Evolutionary conservation across 2,329 filamentous ascomycete genomes (phyloP), one percentile per base, ranked within the genome.

Genomic region (Sporothrix pallida): DNA sequence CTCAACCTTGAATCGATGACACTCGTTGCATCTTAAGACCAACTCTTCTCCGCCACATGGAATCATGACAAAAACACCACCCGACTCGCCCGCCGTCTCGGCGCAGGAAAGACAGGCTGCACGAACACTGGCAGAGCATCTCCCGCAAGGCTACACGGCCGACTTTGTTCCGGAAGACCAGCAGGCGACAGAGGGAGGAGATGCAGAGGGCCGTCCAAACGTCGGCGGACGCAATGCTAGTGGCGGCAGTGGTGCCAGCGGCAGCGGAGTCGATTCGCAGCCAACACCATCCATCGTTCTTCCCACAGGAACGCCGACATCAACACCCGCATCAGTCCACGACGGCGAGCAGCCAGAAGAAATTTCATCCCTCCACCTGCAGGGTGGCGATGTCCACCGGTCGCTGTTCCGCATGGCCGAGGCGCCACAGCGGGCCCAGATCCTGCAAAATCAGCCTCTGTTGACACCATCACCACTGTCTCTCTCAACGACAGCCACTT

Each of bases 331-430:
- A 10, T 26, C 68, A 78, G 23, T 54, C 15, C 42, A 10, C 5
- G 26, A 17, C 10, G 50, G 26, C 1, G 37, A 46, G 9, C 67
- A 46, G 37, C 52, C 37, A 13, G 72, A 68, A 5, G 73, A 72
- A 3, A 48, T 72, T 9, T 74, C 73, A 0, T 94, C 92, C 0
- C 83, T 94, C 71, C 88, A 85, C 74, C 85, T 94, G 2, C 92
- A 92, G 78, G 92, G 92, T 70, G 92, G 92, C 56, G 92, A 95
- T 78, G 91, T 95, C 26, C 92, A 94, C 79, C 90, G 92, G 48
- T 91, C 93, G 78, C 87, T 95, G 48, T 95, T 92, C 86, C 92
- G 89, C 79, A 90, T 93, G 77, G 76, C 76, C 44, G 89, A 91
- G 75, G 89, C 90, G 17, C 85, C 89, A 54, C 82, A 81, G 80